Conservation (phyloP, 257 asterid genomes). For the Solanum virginianum region DNA sequence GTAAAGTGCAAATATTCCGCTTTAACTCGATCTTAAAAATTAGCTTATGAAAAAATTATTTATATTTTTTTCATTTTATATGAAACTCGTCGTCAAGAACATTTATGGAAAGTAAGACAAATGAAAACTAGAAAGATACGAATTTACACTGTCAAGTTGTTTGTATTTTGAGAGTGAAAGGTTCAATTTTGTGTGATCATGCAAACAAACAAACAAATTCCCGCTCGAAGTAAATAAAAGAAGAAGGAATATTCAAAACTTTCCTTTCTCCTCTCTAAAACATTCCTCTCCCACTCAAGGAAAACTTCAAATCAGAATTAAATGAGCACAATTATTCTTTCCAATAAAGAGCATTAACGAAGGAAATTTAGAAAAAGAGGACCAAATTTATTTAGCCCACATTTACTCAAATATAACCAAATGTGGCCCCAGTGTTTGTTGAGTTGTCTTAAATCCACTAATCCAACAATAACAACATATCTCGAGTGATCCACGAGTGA, state of each 20-base stretch:
- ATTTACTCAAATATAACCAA: not conserved
- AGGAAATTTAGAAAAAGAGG: not conserved
- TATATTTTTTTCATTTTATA: too few relatives aligned
- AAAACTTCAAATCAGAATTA: not conserved
- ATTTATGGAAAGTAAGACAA: not conserved
- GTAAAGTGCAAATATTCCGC: too few relatives aligned
- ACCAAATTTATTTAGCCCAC: not conserved
- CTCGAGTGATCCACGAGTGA: too few relatives aligned
- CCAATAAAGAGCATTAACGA: not conserved
- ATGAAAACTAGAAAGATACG: not conserved
- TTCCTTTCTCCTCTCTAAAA: not conserved
- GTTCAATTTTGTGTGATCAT: not conserved
- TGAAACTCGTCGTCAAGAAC: not conserved
- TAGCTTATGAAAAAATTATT: too few relatives aligned
- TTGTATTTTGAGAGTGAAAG: not conserved
- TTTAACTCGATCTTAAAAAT: too few relatives aligned
- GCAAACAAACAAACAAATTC: not conserved
- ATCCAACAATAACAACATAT: too few relatives aligned
- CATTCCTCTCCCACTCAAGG: not conserved
- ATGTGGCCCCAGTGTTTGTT: not conserved
- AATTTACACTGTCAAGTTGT: not conserved
- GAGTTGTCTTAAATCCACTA: not conserved
- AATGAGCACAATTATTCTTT: not conserved
- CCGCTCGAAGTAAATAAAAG: not conserved
- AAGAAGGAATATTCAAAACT: not conserved